Base-by-base conservation (phyloP, 148 eudicot genomes). In the Camellia granthamiana region DNA sequence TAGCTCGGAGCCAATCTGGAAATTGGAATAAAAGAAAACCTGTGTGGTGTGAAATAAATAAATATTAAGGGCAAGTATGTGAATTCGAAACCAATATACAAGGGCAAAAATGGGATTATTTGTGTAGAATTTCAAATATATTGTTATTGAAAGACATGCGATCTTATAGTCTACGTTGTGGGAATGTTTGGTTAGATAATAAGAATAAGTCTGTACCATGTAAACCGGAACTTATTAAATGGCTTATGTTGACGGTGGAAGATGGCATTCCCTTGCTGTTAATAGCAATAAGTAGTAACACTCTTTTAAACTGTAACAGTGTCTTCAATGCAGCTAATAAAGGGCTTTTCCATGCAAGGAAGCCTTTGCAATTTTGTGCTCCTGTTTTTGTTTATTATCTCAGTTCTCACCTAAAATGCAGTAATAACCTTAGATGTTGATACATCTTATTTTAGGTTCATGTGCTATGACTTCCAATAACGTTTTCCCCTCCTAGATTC, bases 241-340 rank as follows among this genome's bases (percentile, higher is more conserved):
- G 62, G 63, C 10, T 9, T 30, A 56, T 74, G 12, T 74, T 74
- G 63, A 74, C 44, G 23, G 44, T 15, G 30, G 46, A 12, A 56
- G 15, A 15, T 30, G 30, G 9, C 42, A 16, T 74, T 21, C 59
- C 67, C 59, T 59, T 60, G 9, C 23, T 42, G 47, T 21, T 15
- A 0, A 62, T 73, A 21, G 42, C 10, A 51, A 56, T 72, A 74
- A 74, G 63, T 72, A 72, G 62, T 60, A 63, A 72, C 62, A 72
- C 4, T 21, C n/a, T 19, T 56, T 55, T 11, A 30, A 56, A 30
- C 56, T 51, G 63, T 55, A 13, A 7, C 2, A 63, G 58, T 38
- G 63, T 55, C 77, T 55, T 56, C 21, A 56, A 11, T 63, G 67
- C 67, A 2, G 38, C 38, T 63, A 63, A 60, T 55, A 55, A 38